Base-by-base conservation (phyloP, 768 basidiomycete genomes). In the Trametes cinnabarina region DNA sequence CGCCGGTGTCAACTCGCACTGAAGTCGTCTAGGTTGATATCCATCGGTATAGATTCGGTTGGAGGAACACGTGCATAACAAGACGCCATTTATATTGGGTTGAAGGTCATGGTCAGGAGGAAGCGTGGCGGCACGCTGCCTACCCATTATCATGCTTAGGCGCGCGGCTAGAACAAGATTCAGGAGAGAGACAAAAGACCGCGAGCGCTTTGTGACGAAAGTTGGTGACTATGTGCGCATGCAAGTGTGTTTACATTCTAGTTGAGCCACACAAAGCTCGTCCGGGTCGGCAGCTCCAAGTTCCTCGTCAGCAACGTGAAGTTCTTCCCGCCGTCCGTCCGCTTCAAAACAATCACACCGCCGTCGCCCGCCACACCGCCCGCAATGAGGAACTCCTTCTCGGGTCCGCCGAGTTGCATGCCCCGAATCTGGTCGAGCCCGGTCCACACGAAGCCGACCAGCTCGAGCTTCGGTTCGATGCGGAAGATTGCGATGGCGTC, bases 401-500 rank as follows among this genome's bases (percentile, higher is more conserved):
- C 76, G 4, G 77, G 76, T 17, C 65, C 72, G 2, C 79, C 76
- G 52, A 87, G 74, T 70, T 79, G 77, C 84, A 89, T 87, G 4
- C 85, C 87, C 28, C 86, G 74, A 32, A 88, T 78, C 66, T 87
- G 82, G 62, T 83, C 74, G 50, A 87, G 69, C 11, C 85, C 84
- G 0, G 85, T 87, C 72, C 77, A 86, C 19, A 86, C 79, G 55
- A 86, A 82, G 12, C 73, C 72, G 35, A 83, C 65, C 41, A 83
- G 71, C 30, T 71, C 67, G 39, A 85, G 68, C 64, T 71, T 28
- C 75, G 70, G 66, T 65, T 75, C 70, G 35, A 82, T 67, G 60
- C 81, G 75, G 63, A 83, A 85, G 47, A 88, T 82, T 5, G 82
- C 85, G 47, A 88, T 84, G 0, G 85, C 75, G 68, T 88, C 87